Conservation (phyloP, 2,329 filamentous ascomycete species). For the Trichoderma atrobrunneum region DNA sequence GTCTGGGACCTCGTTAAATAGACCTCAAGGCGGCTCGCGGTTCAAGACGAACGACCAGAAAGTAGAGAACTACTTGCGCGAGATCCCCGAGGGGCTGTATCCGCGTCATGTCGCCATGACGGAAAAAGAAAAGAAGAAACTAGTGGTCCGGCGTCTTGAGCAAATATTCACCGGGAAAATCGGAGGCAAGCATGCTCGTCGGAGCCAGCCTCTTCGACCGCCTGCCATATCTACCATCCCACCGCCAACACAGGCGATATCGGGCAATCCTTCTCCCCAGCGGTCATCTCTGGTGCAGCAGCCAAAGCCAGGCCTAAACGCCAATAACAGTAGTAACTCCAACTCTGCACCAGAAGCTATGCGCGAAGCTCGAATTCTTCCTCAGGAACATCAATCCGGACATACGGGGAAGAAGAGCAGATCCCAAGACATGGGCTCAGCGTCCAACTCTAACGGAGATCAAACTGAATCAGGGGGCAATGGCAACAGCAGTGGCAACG, state of each 20-base stretch:
- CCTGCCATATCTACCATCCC: constrained; percentile 20
- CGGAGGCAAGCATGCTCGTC: constrained; percentile 38
- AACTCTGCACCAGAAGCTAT: constrained; percentile 33
- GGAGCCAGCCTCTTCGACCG: constrained; percentile 21
- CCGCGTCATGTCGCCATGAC: constrained; percentile 62
- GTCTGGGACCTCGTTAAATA: constrained; percentile 38
- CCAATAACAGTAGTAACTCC: neutral
- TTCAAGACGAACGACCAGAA: constrained; percentile 53
- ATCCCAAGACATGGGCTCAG: constrained; percentile 44
- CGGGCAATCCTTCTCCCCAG: constrained; percentile 30
- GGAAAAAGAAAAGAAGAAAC: constrained; percentile 71
- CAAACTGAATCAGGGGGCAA: constrained; percentile 44
- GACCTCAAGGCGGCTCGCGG: constrained; percentile 37
- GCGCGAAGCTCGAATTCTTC: constrained; percentile 51
- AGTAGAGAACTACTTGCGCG: constrained; percentile 66
- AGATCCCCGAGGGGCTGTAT: constrained; percentile 68
- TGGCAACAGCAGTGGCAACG: constrained; percentile 22
- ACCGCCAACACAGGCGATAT: constrained; percentile 24
- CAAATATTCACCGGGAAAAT: constrained; percentile 77
- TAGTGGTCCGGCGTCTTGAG: constrained; percentile 73
- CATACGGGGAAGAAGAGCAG: constrained; percentile 38
- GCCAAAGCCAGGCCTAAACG: neutral
- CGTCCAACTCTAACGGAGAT: constrained; percentile 49
- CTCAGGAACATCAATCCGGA: constrained; percentile 30
- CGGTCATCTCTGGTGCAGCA: neutral